A percentile compares a stretch with the other conserved stretches of the same genome.
Conservation (phyloP, 441 rosid genomes). For the Corymbia calophylla region DNA sequence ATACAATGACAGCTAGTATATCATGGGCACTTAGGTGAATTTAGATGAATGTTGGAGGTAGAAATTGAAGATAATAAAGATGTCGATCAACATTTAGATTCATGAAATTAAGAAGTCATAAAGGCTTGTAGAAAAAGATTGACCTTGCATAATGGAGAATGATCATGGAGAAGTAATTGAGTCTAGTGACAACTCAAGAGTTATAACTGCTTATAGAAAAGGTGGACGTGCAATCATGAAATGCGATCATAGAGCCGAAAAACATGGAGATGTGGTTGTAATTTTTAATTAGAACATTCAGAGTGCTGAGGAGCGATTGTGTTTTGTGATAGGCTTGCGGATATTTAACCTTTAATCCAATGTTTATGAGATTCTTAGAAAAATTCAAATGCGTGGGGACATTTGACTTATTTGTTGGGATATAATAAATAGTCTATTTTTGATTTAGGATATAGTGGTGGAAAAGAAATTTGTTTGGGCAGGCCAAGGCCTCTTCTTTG, state of each 20-base stretch:
- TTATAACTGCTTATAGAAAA: no score
- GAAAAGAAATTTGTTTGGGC: background rate
- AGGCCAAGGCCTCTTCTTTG: background rate
- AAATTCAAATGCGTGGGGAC: background rate
- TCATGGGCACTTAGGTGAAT: background rate
- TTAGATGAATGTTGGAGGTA: background rate
- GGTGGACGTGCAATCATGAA: no score
- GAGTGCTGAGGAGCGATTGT: background rate
- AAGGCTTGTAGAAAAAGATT: background rate
- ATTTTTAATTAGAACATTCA: no score
- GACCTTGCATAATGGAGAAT: background rate
- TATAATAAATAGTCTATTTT: background rate
- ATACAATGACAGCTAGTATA: background rate
- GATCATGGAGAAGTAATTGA: background rate
- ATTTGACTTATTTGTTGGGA: background rate
- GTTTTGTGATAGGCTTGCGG: background rate
- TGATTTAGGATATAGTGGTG: background rate
- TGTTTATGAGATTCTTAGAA: background rate
- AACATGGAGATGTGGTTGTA: background rate
- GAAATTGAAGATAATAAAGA: background rate
- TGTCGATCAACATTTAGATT: no score
- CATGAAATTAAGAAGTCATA: background rate
- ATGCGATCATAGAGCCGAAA: background rate
- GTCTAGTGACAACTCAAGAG: background rate
- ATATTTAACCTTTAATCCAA: background rate